These are phyloP conservation scores for Pelagomonas calceolata DNA, from an alignment of 108 stramenopile species.

Conservation along the genomic window DNA sequence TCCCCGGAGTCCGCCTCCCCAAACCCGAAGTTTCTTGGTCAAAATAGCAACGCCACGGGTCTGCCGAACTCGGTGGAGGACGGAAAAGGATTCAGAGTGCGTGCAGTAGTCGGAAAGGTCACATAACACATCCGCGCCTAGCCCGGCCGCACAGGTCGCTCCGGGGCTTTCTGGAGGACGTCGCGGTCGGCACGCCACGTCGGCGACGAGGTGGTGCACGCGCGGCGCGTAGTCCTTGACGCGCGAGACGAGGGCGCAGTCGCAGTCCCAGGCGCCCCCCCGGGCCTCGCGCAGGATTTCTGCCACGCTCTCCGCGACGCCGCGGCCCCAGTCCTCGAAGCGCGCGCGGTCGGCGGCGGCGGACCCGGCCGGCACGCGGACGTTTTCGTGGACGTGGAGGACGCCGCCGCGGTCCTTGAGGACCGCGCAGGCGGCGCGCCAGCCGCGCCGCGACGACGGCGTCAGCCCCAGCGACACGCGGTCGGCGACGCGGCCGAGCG, in stretches of 20 bases:
- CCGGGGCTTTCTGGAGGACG: no score
- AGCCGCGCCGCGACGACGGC: conserved; percentile 77
- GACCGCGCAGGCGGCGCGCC: conserved; percentile 63
- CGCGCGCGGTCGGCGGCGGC: conserved; percentile 21
- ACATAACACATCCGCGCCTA: no score
- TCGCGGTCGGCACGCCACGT: conserved; percentile 16
- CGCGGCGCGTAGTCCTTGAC: conserved; percentile 73
- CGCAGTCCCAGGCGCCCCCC: conserved; percentile 43
- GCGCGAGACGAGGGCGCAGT: conserved; percentile 58
- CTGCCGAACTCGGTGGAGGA: no score
- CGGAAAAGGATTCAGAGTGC: no score
- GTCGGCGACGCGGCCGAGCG: conserved; percentile 39
- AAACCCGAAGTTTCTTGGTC: no score
- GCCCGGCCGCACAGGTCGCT: no score
- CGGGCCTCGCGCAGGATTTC: neutral
- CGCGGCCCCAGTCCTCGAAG: conserved; percentile 38
- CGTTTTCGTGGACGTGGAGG: conserved; percentile 89
- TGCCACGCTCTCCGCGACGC: conserved; percentile 15
- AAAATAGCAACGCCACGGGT: no score
- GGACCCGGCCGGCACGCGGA: conserved; percentile 21
- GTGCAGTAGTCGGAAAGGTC: no score
- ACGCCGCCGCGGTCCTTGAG: conserved; percentile 56
- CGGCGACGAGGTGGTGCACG: conserved; percentile 30
- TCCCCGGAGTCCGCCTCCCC: no score
- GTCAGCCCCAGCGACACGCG: conserved; percentile 82